phyloP scores from a whole-genome alignment of 2,329 filamentous ascomycete genomes.

The Didymella lethalis region DNA sequence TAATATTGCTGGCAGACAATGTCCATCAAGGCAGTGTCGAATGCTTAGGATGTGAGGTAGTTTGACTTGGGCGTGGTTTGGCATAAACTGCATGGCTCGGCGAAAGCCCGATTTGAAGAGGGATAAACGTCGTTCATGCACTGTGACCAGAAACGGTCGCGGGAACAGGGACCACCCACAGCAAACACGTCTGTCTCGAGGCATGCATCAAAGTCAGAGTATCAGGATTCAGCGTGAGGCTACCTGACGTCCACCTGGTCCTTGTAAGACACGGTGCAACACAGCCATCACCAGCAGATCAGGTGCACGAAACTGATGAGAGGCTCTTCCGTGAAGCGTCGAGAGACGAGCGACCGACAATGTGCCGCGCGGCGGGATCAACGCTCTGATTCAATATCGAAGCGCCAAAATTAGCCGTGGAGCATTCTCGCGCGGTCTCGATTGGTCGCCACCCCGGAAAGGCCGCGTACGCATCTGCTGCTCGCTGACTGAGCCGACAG shows the following conservation, averaged over 20 bases:
- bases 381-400: conserved; percentile 9
- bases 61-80: conserved; percentile 11
- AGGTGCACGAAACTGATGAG: conserved; percentile 4
- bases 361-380: conserved; percentile 15
- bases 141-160: conserved; percentile 11
- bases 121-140: conserved; percentile 12
- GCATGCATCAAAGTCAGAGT: neutral
- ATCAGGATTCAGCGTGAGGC: neutral
- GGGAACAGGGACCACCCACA: conserved; percentile 14
- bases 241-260: neutral
- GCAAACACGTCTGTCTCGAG: conserved; percentile 10
- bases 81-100: conserved; percentile 15
- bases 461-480: conserved; percentile 15
- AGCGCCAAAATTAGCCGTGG: conserved; percentile 15
- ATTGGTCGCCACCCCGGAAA: conserved; percentile 13
- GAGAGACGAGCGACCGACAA: conserved; percentile 6
- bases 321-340: neutral
- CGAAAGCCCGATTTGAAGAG: conserved; percentile 4
- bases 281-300: neutral
- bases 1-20: neutral
- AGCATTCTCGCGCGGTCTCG: conserved; percentile 1
- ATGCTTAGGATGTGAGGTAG: conserved; percentile 2
- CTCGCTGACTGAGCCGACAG: conserved; percentile 16
- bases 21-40: conserved; percentile 5
- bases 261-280: conserved; percentile 1